These are phyloP conservation scores for Crucihimalaya himalaica DNA, from an alignment of 345 rosid genomes.

Conservation along the genomic window DNA sequence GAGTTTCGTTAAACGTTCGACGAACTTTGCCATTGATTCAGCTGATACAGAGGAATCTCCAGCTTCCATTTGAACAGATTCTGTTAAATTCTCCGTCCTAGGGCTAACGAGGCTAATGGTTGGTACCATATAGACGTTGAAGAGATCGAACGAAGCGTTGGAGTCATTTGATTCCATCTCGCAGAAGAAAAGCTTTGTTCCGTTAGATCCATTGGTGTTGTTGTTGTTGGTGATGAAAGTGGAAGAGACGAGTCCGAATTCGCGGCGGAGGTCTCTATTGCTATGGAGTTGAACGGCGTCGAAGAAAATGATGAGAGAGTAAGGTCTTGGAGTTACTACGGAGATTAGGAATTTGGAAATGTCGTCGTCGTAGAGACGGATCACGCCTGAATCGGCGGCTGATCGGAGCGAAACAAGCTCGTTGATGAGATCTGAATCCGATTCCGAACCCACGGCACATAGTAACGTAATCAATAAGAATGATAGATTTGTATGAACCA, in stretches of 20 bases:
- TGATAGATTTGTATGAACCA: not conserved
- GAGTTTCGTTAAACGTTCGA: constrained; percentile 57
- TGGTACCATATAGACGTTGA: constrained; percentile 71
- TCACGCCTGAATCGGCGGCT: constrained; percentile 59
- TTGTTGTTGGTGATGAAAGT: constrained; percentile 79
- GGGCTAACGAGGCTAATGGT: constrained; percentile 71
- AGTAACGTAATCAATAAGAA: constrained; percentile 31
- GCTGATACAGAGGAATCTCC: constrained; percentile 58
- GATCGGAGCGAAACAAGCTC: constrained; percentile 75
- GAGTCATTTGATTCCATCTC: constrained; percentile 70
- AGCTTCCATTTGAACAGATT: constrained; percentile 60
- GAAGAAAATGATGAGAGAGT: constrained; percentile 78
- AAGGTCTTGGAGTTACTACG: constrained; percentile 61
- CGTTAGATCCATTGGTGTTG: constrained; percentile 41
- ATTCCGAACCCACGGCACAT: constrained; percentile 8
- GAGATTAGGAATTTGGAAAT: constrained; percentile 72
- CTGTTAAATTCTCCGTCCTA: constrained; percentile 48
- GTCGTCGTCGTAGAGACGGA: constrained; percentile 60
- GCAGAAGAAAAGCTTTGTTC: constrained; percentile 72
- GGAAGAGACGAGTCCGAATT: constrained; percentile 66
- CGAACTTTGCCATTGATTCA: constrained; percentile 72
- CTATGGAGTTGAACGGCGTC: constrained; percentile 54
- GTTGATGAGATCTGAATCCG: constrained; percentile 43
- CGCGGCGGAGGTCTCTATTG: constrained; percentile 49
- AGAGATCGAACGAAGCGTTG: constrained; percentile 59